Evolutionary conservation across 202 grass and related monocot species (phyloP), one percentile per base, ranked within the genome.

Genomic region (Brachypodium distachyon): DNA sequence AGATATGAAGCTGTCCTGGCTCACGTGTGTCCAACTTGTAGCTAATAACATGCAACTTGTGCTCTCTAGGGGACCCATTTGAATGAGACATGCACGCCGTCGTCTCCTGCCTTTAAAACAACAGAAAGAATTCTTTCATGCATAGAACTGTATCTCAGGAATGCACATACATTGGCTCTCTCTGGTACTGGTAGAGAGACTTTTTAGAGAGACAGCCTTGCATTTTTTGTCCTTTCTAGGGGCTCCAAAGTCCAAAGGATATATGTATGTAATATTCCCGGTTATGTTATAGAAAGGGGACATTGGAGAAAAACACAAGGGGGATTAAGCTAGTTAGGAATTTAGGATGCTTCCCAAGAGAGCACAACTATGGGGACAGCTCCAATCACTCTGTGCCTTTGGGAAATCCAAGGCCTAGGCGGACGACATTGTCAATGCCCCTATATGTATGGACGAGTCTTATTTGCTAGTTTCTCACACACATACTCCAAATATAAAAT

Each of bases 331-430:
- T 16, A 4, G 67, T 79, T 85, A 76, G 70, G 83, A 80, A 6
- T 67, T 73, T 85, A 70, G 70, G 83, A 76, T 79, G 70, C 70
- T 41, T 77, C 62, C 88, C 27, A 81, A 42, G 48, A 77, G 80
- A 81, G 73, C 78, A 61, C 56, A 46, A 46, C 57, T 65, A n/a
- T 29, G 48, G 64, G 67, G 70, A 87, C 88, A 54, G 69, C 51
- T 90, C 84, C 88, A 90, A 86, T 48, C 42, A 56, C 83, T 66
- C 54, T 69, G 38, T 48, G 72, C 33, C 80, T 80, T 76, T 77
- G 88, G 57, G 77, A 87, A 91, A 87, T 87, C 84, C 88, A 84
- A 91, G 66, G 84, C 66, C 44, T 18, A 72, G 80, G 88, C 77
- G 53, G 88, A 70, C 81, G 88, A 43, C 75, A 80, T 54, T 66